A percentile compares a stretch with the other conserved stretches of the same genome.
phyloP scores from a whole-genome alignment of 2,329 filamentous ascomycete genomes.

The Rutstroemia sp. region DNA sequence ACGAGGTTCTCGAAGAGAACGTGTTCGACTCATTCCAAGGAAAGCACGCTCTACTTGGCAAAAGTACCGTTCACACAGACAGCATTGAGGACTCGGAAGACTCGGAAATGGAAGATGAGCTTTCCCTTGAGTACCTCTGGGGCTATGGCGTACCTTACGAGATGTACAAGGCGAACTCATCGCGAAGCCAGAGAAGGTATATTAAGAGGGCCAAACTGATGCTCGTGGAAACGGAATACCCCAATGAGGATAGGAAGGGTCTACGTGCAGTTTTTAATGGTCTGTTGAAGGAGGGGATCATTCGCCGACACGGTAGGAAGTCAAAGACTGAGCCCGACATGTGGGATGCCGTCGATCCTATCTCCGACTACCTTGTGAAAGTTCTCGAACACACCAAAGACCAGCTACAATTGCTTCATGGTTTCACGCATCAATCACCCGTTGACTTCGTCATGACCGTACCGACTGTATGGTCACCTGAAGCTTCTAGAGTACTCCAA shows the following conservation, averaged over 20 bases:
- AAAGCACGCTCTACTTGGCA: neutral
- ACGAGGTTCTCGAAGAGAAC: neutral
- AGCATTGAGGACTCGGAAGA: neutral
- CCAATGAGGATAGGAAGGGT: constrained; percentile 6
- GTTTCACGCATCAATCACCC: constrained; percentile 2
- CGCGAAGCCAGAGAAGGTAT: constrained; percentile 1
- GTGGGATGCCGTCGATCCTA: constrained; percentile 15
- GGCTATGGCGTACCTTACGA: constrained; percentile 11
- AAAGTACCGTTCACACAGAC: neutral
- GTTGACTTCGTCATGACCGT: constrained; percentile 10
- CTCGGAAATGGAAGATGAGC: constrained; percentile 3
- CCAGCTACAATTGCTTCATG: constrained; percentile 7
- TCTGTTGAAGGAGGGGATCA: constrained; percentile 7
- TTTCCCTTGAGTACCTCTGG: constrained; percentile 9
- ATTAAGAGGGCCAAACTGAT: constrained; percentile 15
- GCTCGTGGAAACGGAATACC: constrained; percentile 11
- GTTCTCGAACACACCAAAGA: constrained; percentile 15
- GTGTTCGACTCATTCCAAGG: constrained; percentile 3
- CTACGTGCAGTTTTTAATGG: constrained; percentile 5
- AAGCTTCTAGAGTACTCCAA: constrained; percentile 10
- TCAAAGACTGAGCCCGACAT: neutral
- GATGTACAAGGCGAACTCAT: neutral
- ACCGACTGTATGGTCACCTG: constrained; percentile 10
- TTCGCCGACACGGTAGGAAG: constrained; percentile 12
- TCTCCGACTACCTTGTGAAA: constrained; percentile 13